Evolutionary conservation across 148 eudicot species (phyloP).

Genomic region (Rheum nobile): DNA sequence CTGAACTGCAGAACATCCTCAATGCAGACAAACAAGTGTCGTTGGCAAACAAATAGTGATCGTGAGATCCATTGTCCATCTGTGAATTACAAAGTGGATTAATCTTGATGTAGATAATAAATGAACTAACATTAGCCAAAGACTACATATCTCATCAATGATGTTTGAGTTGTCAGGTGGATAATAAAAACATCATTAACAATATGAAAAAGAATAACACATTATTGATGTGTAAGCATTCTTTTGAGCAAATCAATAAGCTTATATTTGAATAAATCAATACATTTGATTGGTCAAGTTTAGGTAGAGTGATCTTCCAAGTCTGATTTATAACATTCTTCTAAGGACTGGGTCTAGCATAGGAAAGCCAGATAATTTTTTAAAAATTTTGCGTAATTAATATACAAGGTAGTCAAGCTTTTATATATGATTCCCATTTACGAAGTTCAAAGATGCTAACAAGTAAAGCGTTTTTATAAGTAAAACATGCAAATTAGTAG

Average conservation of each 20-base stretch:
- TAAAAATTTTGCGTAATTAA: background rate
- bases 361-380: background rate
- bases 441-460: background rate
- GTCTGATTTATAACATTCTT: background rate
- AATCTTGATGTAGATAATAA: background rate
- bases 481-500: background rate
- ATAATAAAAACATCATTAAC: background rate
- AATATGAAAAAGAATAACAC: background rate
- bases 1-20: constrained; percentile 45
- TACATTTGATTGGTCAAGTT: background rate
- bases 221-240: background rate
- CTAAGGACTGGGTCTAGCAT: background rate
- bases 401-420: background rate
- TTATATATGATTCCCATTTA: background rate
- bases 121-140: background rate
- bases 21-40: constrained; percentile 45
- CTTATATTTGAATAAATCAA: background rate
- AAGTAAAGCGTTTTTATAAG: background rate
- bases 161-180: background rate
- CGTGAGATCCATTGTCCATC: constrained; percentile 41
- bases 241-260: background rate
- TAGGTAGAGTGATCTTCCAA: constrained; percentile 1
- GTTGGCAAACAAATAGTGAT: constrained; percentile 45
- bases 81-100: constrained; percentile 14
- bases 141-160: background rate